Evolutionary conservation across 257 asterid species (phyloP).

Genomic region (Solanum sitiens): DNA sequence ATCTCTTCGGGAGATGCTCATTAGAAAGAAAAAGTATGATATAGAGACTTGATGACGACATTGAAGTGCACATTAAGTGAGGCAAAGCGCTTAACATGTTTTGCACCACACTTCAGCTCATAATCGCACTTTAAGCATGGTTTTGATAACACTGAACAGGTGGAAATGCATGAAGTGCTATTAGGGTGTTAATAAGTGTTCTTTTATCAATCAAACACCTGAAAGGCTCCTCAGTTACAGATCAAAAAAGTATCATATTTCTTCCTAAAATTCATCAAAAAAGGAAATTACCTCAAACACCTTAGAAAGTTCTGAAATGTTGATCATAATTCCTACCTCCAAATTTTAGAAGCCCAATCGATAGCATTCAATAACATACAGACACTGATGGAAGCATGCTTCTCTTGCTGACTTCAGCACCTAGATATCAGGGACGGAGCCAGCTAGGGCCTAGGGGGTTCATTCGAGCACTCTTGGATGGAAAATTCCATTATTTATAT

Average conservation of each 20-base stretch:
- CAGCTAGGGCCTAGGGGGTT: background rate
- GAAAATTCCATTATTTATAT: background rate
- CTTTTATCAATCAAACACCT: background rate
- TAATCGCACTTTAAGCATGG: background rate
- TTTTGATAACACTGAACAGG: background rate
- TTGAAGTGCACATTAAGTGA: background rate
- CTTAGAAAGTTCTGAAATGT: background rate
- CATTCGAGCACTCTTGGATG: background rate
- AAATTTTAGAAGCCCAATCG: background rate
- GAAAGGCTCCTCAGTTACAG: background rate
- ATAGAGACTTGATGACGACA: background rate
- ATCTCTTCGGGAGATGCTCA: background rate
- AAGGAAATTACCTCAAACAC: background rate
- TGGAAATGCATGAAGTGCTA: background rate
- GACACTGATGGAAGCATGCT: background rate
- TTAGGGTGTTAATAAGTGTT: background rate
- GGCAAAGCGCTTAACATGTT: background rate
- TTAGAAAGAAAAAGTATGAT: background rate
- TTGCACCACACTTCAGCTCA: background rate
- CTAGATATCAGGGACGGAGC: background rate
- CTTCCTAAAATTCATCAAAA: background rate
- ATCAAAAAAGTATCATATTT: background rate
- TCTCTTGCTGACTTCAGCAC: background rate
- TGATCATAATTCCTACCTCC: background rate
- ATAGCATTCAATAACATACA: background rate